Evolutionary conservation across 2,329 filamentous ascomycete species (phyloP).

Genomic region (Gremmenia infestans): DNA sequence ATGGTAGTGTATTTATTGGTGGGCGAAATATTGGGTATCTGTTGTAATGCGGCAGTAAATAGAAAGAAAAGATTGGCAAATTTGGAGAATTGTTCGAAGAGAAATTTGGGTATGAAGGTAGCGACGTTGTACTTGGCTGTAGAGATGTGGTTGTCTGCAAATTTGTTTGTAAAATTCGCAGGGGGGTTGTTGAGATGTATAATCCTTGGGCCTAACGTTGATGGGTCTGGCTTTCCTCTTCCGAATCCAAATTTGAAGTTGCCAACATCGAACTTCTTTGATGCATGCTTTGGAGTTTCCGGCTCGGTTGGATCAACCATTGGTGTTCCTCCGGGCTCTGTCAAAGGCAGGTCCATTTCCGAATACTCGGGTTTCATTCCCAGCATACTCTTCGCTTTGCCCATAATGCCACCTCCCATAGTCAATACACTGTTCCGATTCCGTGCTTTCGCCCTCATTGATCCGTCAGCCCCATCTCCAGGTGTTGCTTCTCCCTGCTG

Average conservation of each 20-base stretch:
- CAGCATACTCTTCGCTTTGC: constrained; percentile 82
- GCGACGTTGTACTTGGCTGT: constrained; percentile 95
- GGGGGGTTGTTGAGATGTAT: constrained; percentile 96
- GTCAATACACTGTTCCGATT: constrained; percentile 86
- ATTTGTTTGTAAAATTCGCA: constrained; percentile 84
- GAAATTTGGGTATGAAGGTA: constrained; percentile 93
- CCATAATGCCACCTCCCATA: constrained; percentile 81
- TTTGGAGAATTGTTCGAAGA: constrained; percentile 98
- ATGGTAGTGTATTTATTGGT: constrained; percentile 97
- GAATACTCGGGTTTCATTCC: constrained; percentile 86
- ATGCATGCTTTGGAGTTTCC: constrained; percentile 37
- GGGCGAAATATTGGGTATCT: constrained; percentile 90
- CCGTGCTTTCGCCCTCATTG: constrained; percentile 50
- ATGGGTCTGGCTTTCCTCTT: constrained; percentile 77
- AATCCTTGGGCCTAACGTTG: constrained; percentile 83
- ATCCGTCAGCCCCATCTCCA: constrained; percentile 50
- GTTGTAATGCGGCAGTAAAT: constrained; percentile 90
- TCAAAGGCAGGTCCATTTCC: constrained; percentile 96
- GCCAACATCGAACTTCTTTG: constrained; percentile 60
- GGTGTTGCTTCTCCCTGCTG: constrained; percentile 63
- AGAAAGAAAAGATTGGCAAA: constrained; percentile 99
- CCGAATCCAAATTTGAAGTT: constrained; percentile 94
- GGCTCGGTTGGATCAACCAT: constrained; percentile 40
- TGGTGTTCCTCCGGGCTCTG: constrained; percentile 60
- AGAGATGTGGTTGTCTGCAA: constrained; percentile 93